Evolutionary conservation across 1,284 basidiomycete genomes (phyloP), one percentile per base, ranked within the genome.

Genomic region (Cystobasidium sp.): DNA sequence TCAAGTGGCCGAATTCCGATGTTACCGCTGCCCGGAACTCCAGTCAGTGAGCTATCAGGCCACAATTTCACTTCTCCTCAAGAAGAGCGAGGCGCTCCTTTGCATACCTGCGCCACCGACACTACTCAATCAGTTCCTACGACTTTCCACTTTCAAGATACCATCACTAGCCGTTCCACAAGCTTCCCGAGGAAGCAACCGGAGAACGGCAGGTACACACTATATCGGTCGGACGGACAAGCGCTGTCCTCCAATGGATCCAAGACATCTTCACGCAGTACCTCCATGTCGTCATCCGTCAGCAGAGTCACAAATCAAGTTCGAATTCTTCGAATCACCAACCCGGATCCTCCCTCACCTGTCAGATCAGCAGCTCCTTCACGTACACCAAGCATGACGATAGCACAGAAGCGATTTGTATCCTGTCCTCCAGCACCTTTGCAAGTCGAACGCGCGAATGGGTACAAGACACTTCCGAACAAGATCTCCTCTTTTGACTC

Each of bases 371-470:
- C 52, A 20, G 52, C 52, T 20, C 52, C 52, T 1, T 53, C 12
- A 18, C 52, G 52, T 10, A 53, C 52, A 53, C 52, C 52, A 53
- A 53, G 52, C 12, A 53, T 53, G 52, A 71, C 68, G 16, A 56
- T 71, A 16, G 68, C 68, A 12, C 56, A 71, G 39, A 71, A 71
- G 51, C 68, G 68, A 9, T 49, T 62, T 12, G 68, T 71, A n/a
- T 62, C 58, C 3, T 46, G 39, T 6, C 68, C 47, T 20, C 68
- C 68, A 1, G 68, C 61, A 2, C 68, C 31, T 46, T 22, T 71
- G 20, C 49, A 20, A 22, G 47, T 61, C 24, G 44, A 68, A 7
- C 51, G 31, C 1, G 51, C 66, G 37, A 44, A 53, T n/a, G 55
- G 49, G 14, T 53, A 56, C 37, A 51, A 46, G 22, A 47, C 64